Percentiles rank a stretch among this genome's conserved stretches.
Conservation (phyloP, 805 yeast species). For the Yamadazyma sp. region DNA sequence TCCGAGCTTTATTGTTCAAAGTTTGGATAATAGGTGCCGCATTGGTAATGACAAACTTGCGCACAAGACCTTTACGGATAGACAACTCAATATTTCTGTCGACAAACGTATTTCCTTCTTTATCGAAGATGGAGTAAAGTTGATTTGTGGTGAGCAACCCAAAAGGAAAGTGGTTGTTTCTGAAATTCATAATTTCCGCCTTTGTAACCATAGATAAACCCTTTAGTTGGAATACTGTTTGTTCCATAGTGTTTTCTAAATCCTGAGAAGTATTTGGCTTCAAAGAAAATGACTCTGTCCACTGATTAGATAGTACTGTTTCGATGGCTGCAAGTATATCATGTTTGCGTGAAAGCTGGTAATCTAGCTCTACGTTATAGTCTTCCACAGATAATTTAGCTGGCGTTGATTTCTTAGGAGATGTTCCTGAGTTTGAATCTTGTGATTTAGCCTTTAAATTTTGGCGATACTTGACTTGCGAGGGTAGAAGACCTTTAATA, state of each 20-base stretch:
- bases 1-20: conserved; percentile 28
- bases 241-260: conserved; percentile 21
- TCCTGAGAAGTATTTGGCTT: conserved; percentile 25
- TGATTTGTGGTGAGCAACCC: conserved; percentile 46
- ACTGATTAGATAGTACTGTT: conserved; percentile 32
- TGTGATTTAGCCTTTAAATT: conserved; percentile 11
- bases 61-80: conserved; percentile 35
- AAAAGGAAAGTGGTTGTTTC: conserved; percentile 34
- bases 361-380: conserved; percentile 42
- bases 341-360: conserved; percentile 30
- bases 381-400: conserved; percentile 17
- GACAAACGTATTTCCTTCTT: conserved; percentile 48
- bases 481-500: conserved; percentile 25
- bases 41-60: conserved; percentile 41
- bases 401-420: conserved; percentile 7
- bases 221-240: conserved; percentile 31
- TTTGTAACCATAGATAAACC: conserved; percentile 35
- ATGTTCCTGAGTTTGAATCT: not conserved
- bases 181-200: conserved; percentile 37
- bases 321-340: conserved; percentile 33
- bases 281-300: conserved; percentile 36
- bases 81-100: conserved; percentile 45
- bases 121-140: conserved; percentile 47
- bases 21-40: conserved; percentile 47
- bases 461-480: conserved; percentile 24